Evolutionary conservation across 345 rosid genomes (phyloP), one percentile per base, ranked within the genome.

Genomic region (Bretschneidera sinensis): DNA sequence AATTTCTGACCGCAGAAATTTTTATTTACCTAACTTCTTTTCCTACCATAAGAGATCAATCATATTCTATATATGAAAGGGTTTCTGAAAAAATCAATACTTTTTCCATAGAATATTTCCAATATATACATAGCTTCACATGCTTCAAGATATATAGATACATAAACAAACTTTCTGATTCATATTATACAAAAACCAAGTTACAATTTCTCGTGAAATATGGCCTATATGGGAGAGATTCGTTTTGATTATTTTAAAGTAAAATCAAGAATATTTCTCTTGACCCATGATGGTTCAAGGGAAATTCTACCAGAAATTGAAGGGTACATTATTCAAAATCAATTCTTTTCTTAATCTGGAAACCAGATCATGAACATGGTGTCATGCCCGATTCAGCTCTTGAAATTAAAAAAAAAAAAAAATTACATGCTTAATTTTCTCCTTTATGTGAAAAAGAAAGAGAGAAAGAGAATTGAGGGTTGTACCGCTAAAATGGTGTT

Each of bases 401-500:
- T 43, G 7, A 17, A 43, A 55, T 25, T n/a, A n/a, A n/a, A 0
- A 48, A 9, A 49, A 13, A n/a, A 1, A 17, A 0, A 39, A 20
- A 21, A n/a, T 9, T 0, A 2, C 20, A 25, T 34, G 21, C 34
- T 17, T 34, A 17, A 51, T 7, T 47, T 17, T 49, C 14, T 55
- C 22, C 52, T 7, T 48, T 14, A 60, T 24, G 19, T 0, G 19
- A 31, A 55, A 60, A 43, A 43, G 35, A 57, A 43, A 56, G 17
- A 43, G n/a, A 68, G 20, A 58, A 33, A 55, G 48, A 55, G 68
- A 76, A 72, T 59, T 49, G 54, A 72, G 74, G 54, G 55, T 1
- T 56, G 64, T 91, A 94, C 99, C 92, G 89, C 99, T 75, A 94
- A 74, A 66, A 88, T 78, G 72, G 96, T 90, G 89, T 85, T 86